Evolutionary conservation across 2,329 filamentous ascomycete genomes (phyloP).

Genomic region (Nothophaeocryptopus gaeumannii): DNA sequence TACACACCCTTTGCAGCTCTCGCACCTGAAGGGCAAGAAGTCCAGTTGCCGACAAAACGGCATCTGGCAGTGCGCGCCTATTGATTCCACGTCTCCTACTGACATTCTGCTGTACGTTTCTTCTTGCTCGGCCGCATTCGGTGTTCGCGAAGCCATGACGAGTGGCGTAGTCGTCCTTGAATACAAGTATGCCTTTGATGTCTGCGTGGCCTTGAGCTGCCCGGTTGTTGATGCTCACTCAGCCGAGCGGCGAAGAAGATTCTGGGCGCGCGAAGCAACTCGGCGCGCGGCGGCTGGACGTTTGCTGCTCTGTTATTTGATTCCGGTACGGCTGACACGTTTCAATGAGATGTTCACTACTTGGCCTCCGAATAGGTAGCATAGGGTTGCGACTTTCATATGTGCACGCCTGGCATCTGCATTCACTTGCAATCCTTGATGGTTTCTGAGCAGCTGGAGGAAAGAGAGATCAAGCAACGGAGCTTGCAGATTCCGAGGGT

Average conservation of each 20-base stretch:
- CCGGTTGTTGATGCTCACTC: slow-evolving; percentile 13
- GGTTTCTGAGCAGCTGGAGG: no score
- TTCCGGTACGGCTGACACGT: no score
- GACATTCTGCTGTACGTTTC: slow-evolving; percentile 69
- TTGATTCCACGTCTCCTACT: slow-evolving; percentile 73
- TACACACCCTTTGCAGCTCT: slow-evolving; percentile 67
- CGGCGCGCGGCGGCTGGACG: neutral
- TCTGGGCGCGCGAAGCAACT: slow-evolving; percentile 9
- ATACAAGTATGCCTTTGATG: neutral
- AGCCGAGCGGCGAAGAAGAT: slow-evolving; percentile 20
- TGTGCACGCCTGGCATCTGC: no score
- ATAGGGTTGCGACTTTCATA: no score
- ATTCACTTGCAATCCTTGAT: no score
- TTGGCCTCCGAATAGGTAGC: no score
- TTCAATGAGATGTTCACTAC: no score
- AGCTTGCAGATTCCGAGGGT: no score
- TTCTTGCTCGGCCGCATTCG: slow-evolving; percentile 8
- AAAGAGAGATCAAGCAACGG: no score
- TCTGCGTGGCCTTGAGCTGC: slow-evolving; percentile 9
- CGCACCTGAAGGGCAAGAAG: slow-evolving; percentile 92
- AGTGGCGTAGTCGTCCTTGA: neutral
- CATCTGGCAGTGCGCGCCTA: slow-evolving; percentile 89
- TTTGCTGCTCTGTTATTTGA: no score
- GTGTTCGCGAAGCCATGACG: slow-evolving; percentile 16
- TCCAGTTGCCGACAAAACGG: slow-evolving; percentile 91